phyloP scores from a whole-genome alignment of 352 stramenopile genomes.

The Phytophthora pistaciae region DNA sequence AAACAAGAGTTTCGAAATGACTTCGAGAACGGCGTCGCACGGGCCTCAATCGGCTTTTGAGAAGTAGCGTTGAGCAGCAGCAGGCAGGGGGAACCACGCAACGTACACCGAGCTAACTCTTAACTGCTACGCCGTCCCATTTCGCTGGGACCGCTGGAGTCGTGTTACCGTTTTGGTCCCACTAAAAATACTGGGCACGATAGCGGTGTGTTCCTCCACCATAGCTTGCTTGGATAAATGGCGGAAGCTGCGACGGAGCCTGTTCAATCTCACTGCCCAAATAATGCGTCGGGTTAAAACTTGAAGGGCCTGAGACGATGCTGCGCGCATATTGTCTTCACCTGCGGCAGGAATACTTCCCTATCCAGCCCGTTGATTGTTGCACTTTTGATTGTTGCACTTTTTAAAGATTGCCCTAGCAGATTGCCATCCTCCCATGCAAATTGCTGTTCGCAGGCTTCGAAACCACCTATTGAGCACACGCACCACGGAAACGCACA shows the following conservation, averaged over 20 bases:
- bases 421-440: slow-evolving; percentile 9
- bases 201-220: slow-evolving; percentile 24
- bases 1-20: slow-evolving; percentile 35
- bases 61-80: slow-evolving; percentile 6
- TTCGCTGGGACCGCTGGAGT: slow-evolving; percentile 33
- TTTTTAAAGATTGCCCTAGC: neutral
- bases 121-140: slow-evolving; percentile 33
- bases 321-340: neutral
- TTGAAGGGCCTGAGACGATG: slow-evolving; percentile 23
- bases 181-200: slow-evolving; percentile 38
- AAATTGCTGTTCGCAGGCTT: slow-evolving; percentile 16
- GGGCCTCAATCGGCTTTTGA: slow-evolving; percentile 18
- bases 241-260: slow-evolving; percentile 14
- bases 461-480: slow-evolving; percentile 16
- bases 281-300: slow-evolving; percentile 13
- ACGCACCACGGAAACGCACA: neutral
- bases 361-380: neutral
- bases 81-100: slow-evolving; percentile 10
- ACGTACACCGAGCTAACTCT: slow-evolving; percentile 24
- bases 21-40: slow-evolving; percentile 25
- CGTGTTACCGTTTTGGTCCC: slow-evolving; percentile 32
- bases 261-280: slow-evolving; percentile 32
- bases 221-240: slow-evolving; percentile 5
- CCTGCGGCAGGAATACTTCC: neutral
- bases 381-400: neutral